phyloP scores from a whole-genome alignment of 163 green algal genomes.

The Chlorella variabilis region DNA sequence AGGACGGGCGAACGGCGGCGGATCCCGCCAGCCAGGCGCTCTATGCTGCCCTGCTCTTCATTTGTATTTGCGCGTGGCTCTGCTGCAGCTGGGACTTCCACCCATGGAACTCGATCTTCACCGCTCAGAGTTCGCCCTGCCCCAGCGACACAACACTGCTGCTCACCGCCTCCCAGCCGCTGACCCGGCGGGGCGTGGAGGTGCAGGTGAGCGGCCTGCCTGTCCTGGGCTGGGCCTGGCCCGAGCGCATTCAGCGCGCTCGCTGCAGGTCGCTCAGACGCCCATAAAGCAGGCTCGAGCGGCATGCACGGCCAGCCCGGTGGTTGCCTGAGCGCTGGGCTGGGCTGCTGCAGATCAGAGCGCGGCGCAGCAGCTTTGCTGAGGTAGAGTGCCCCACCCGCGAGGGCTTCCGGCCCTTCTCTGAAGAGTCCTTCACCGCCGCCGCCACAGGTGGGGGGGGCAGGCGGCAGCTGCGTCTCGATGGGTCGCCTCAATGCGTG shows the following conservation, averaged over 20 bases:
- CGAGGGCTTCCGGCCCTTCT: constrained; percentile 13
- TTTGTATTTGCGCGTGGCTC: too few species aligned
- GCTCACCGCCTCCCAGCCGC: constrained; percentile 25
- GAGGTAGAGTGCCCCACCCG: constrained; percentile 20
- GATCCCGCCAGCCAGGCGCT: too few species aligned
- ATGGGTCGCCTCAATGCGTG: too few species aligned
- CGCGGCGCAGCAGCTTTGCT: constrained; percentile 9
- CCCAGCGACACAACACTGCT: not conserved
- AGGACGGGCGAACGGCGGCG: too few species aligned
- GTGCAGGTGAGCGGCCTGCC: not conserved
- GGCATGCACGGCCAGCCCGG: too few species aligned
- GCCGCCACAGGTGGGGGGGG: constrained; percentile 9
- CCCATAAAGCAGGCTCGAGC: too few species aligned
- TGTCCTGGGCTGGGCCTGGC: not conserved
- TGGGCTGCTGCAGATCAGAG: constrained; percentile 7
- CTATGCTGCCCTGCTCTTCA: too few species aligned
- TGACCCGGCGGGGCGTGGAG: not conserved
- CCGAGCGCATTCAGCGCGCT: too few species aligned
- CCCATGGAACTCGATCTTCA: constrained; percentile 24
- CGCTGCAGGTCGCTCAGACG: too few species aligned
- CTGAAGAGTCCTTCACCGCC: constrained; percentile 14
- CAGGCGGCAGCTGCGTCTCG: too few species aligned
- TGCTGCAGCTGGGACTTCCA: constrained; percentile 39
- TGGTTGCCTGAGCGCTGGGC: too few species aligned
- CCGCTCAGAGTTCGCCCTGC: constrained; percentile 16